Evolutionary conservation across 2,329 filamentous ascomycete species (phyloP).

Genomic region (Sphaceloma murrayae): DNA sequence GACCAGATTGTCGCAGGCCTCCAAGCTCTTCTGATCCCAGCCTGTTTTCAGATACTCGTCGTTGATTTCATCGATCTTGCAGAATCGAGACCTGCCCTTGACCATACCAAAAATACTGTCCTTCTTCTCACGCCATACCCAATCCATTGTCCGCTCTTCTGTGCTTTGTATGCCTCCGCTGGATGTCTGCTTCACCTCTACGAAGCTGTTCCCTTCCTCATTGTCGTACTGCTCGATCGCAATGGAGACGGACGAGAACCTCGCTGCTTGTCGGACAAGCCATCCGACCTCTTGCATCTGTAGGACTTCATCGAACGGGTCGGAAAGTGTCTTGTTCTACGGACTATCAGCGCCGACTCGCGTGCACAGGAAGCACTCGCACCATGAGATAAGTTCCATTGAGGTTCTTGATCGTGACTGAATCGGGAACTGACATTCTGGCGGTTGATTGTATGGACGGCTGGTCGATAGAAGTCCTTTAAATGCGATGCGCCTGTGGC

Average conservation of each 20-base stretch:
- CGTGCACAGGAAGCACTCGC: background rate
- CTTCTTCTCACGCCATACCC: slow-evolving; percentile 52
- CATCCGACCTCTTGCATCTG: slow-evolving; percentile 34
- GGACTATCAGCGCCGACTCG: background rate
- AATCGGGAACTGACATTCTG: slow-evolving; percentile 56
- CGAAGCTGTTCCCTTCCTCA: slow-evolving; percentile 41
- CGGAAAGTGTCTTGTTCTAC: slow-evolving; percentile 68
- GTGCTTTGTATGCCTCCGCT: slow-evolving; percentile 61
- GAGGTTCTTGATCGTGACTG: slow-evolving; percentile 58
- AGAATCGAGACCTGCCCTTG: slow-evolving; percentile 44
- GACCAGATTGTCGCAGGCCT: slow-evolving; percentile 33
- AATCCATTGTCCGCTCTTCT: slow-evolving; percentile 50
- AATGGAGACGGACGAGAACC: slow-evolving; percentile 59
- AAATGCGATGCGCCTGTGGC: background rate
- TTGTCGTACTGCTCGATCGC: slow-evolving; percentile 44
- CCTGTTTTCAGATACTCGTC: slow-evolving; percentile 46
- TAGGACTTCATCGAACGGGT: slow-evolving; percentile 58
- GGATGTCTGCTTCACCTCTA: slow-evolving; percentile 62
- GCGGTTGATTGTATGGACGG: background rate
- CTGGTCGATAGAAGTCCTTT: background rate
- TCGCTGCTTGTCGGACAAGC: slow-evolving; percentile 44
- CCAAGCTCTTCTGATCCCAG: slow-evolving; percentile 48
- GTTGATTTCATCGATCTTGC: slow-evolving; percentile 31
- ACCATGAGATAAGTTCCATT: slow-evolving; percentile 60
- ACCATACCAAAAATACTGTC: slow-evolving; percentile 75